Conservation (phyloP, 2,329 filamentous ascomycete species). For the Pseudomassariella vexata region DNA sequence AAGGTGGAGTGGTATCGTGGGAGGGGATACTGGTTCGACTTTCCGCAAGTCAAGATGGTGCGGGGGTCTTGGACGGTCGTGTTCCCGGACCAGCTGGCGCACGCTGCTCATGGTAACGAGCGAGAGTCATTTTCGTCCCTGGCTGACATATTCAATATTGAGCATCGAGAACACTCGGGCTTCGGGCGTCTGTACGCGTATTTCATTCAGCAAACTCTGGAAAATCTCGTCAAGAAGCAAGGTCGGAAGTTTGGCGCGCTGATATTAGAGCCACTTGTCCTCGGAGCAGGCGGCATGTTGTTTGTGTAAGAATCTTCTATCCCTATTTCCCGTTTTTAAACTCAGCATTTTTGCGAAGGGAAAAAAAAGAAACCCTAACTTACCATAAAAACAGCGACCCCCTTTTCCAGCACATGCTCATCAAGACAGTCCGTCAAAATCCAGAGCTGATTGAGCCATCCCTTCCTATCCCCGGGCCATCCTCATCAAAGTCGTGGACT, state of each 20-base stretch:
- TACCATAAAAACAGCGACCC: conserved; percentile 53
- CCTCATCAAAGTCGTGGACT: too few relatives aligned
- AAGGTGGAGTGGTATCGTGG: conserved; percentile 84
- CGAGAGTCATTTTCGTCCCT: conserved; percentile 42
- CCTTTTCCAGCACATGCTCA: conserved; percentile 69
- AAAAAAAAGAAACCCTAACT: conserved; percentile 15
- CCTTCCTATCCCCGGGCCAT: too few relatives aligned
- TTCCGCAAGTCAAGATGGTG: conserved; percentile 63
- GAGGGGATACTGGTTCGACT: conserved; percentile 76
- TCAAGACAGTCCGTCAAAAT: conserved; percentile 59
- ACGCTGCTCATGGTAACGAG: conserved; percentile 34
- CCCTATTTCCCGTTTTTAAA: conserved; percentile 14
- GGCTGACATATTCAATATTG: conserved; percentile 54
- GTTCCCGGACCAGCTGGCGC: conserved; percentile 42
- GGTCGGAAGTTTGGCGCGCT: conserved; percentile 69
- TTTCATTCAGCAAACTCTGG: conserved; percentile 52
- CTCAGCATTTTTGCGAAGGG: conserved; percentile 5
- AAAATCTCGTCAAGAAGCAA: conserved; percentile 42
- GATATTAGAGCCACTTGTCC: conserved; percentile 73
- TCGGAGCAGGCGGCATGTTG: conserved; percentile 80
- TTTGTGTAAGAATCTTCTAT: conserved; percentile 72
- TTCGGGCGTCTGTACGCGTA: conserved; percentile 47
- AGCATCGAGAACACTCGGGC: conserved; percentile 36
- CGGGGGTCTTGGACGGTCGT: conserved; percentile 62
- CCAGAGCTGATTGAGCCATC: too few relatives aligned